Base-by-base conservation (phyloP, 2,329 filamentous ascomycete genomes). In the Xylaria sp. region DNA sequence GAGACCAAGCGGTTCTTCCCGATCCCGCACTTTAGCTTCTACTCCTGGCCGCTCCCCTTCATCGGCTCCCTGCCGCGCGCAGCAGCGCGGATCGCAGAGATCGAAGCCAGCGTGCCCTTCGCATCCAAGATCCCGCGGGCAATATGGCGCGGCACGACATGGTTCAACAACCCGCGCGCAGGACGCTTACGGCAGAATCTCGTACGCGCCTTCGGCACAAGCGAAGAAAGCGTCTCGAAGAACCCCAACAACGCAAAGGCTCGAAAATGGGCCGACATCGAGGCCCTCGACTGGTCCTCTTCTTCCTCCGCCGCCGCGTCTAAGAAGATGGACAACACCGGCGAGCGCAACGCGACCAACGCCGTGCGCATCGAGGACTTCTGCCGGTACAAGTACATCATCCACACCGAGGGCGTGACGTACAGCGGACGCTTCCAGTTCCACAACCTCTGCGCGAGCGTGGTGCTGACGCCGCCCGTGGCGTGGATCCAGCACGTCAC, bases 11-110 rank as follows among this genome's bases (percentile, higher is more conserved):
- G 66, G 44, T 80, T 80, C 67, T 88, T 86, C 78, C 76, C 86
- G 4, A 85, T 88, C 79, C 86, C 86, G 66, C 87, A 86, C 79
- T 90, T 86, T 81, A 82, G 81, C 74, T 86, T 84, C 79, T 88
- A 84, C 84, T 82, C 84, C 6, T 88, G 86, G 86, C 79, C 83
- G 25, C 80, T 86, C 55, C 83, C 82, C 63, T 85, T 84, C 80
- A 85, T 84, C 76, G 81, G 81, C 6, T 83, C 83, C 7, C 74
- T 86, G 15, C 70, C 78, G 12, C 78, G 81, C 58, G 84, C 83
- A 0, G 74, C 82, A 0, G 41, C 54, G 0, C 79, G 79, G 60
- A 84, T 85, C 63, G 44, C 77, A 3, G 20, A 15, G 0, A 72
- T 86, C 55, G 84, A 87, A 66, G 55, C 67, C 0, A 39, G 50